phyloP scores from a whole-genome alignment of 2,329 filamentous ascomycete species.

The Didymella pomorum region DNA sequence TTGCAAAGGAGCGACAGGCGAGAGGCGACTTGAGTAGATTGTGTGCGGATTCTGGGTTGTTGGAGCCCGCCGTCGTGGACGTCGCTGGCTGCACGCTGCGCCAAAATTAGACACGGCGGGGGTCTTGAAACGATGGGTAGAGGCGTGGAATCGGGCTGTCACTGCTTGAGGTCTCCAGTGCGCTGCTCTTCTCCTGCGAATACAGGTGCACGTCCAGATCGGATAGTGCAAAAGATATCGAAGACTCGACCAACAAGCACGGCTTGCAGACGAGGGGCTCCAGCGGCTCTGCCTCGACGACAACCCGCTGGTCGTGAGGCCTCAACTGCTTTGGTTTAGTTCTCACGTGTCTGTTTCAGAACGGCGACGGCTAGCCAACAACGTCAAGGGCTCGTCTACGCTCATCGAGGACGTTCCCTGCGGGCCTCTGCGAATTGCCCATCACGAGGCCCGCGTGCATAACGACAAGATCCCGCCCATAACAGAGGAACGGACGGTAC shows the following conservation, averaged over 20 bases:
- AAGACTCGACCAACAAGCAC: constrained; percentile 15
- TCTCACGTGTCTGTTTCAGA: constrained; percentile 23
- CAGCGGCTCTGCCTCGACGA: constrained; percentile 25
- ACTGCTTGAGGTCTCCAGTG: no score
- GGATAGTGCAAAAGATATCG: background rate
- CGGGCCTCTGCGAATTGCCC: constrained; percentile 7
- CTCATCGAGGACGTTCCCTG: constrained; percentile 20
- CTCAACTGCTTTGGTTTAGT: constrained; percentile 32
- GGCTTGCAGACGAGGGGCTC: constrained; percentile 23
- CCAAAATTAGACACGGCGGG: constrained; percentile 23
- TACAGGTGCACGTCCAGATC: background rate
- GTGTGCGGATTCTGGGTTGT: constrained; percentile 8
- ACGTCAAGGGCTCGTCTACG: constrained; percentile 1
- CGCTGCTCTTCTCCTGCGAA: background rate
- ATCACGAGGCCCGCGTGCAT: constrained; percentile 10
- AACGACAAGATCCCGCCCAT: background rate
- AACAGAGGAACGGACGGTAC: background rate
- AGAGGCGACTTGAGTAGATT: background rate
- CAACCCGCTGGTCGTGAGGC: constrained; percentile 25
- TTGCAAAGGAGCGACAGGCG: constrained; percentile 10
- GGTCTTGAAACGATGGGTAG: constrained; percentile 12
- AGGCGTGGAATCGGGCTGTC: constrained; percentile 1
- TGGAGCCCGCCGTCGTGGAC: constrained; percentile 26
- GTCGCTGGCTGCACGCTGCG: constrained; percentile 18
- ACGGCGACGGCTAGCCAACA: constrained; percentile 5